Base-by-base conservation (phyloP, 116 monocot species). In the Zostera marina region DNA sequence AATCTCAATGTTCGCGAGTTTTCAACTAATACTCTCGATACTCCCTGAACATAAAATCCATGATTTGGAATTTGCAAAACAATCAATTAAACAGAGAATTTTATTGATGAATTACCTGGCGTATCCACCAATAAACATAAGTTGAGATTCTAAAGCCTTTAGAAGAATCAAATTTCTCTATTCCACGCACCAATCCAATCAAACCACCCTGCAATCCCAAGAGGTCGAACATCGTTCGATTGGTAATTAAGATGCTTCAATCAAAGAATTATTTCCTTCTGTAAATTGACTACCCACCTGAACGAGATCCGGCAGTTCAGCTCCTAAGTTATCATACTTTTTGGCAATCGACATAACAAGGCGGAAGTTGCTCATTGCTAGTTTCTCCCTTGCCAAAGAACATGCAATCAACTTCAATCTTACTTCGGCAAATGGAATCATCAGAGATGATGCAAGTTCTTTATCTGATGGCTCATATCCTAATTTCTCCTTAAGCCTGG, bases 51-150 rank as follows among this genome's bases (percentile, higher is more conserved):
- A 47, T 51, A 20, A 1, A 62, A 47, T 49, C n/a, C 48, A 42
- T 44, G 8, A 32, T 32, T 32, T 32, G 32, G 32, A 32, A 32
- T 32, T 32, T 0, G 32, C 5, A 32, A 5, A 32, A 32, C 32
- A 32, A 32, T 32, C 4, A 32, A 32, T 32, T 0, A 32, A 32
- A 3, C 5, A 32, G 4, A 0, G 32, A 32, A 32, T 32, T 32
- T n/a, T n/a, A n/a, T n/a, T n/a, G n/a, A n/a, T n/a, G n/a, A 24
- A 13, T 59, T 45, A 98, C 98, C 90, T 98, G 98, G 2, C 98
- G 85, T 42, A 98, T 98, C 98, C 98, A 98, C 90, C 90, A 98
- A 60, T 98, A 98, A 3, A 98, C 98, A 72, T 98, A 98, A 47
- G 98, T 98, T 57, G 98, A 98, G 72, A 98, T 80, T 64, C 51